phyloP scores from a whole-genome alignment of 768 basidiomycete genomes.

The Leccinellum albellum region DNA sequence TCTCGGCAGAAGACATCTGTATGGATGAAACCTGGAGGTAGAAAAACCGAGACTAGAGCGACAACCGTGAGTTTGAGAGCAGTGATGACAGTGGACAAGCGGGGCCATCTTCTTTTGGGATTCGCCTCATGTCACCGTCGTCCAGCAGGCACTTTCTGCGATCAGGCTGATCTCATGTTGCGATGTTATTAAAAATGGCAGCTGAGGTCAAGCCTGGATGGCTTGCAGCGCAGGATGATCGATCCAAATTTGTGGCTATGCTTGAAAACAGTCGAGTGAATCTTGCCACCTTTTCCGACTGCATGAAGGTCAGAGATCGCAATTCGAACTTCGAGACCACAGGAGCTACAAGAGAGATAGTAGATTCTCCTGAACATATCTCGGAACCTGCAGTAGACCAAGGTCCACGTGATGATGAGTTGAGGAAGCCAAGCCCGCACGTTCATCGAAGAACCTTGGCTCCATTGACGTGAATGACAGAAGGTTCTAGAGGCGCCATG shows the following conservation, averaged over 20 bases:
- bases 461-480: neutral
- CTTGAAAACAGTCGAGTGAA: conserved; percentile 5
- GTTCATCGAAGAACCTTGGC: neutral
- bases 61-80: neutral
- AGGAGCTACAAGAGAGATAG: neutral
- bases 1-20: neutral
- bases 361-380: neutral
- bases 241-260: neutral
- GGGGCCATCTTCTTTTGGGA: neutral
- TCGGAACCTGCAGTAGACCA: neutral
- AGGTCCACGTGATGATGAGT: neutral
- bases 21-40: neutral
- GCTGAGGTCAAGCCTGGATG: neutral
- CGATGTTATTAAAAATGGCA: neutral
- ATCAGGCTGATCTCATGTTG: conserved; percentile 2
- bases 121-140: conserved; percentile 18
- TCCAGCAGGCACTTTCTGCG: neutral
- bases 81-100: neutral
- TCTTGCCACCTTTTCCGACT: neutral
- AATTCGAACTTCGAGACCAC: neutral
- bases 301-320: neutral
- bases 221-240: neutral
- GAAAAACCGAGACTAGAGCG: neutral
- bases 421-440: neutral
- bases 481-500: neutral